Evolutionary conservation across 331 rosid species (phyloP), one percentile per base, ranked within the genome.

Genomic region (Malus hybrid): DNA sequence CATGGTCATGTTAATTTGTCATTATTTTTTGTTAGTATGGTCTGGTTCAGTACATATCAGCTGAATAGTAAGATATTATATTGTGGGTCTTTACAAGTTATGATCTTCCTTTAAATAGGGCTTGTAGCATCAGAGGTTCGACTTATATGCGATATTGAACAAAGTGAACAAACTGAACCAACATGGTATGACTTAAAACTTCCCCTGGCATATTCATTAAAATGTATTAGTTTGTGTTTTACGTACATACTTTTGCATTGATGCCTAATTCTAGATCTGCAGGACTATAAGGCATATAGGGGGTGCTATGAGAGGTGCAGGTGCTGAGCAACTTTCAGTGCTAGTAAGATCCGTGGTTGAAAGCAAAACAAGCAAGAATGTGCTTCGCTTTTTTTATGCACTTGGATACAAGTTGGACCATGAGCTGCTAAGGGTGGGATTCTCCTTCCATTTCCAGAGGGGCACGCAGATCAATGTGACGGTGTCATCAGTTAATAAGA

Each of bases 241-340:
- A 59, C 16, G 27, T 63, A 48, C 67, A 68, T 77, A 20, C 13
- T 50, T 31, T 79, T 42, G 48, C 48, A 42, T 42, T 42, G 13
- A 42, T 42, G 48, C 48, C 48, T 42, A 42, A 42, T 42, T 42
- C 48, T 42, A 42, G 48, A 42, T 42, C n/a, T 80, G 78, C 81
- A 89, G 97, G 97, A 92, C 89, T 5, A 96, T 92, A 74, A 90
- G 85, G 83, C 95, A 92, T 72, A 61, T 95, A 46, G 96, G 99
- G 55, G 97, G 97, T 70, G 88, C 97, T 75, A 90, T 90, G 89
- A 89, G 99, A 84, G 97, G 99, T 82, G 91, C 97, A 42, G 97
- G 99, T 72, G 97, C 97, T 10, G 99, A 92, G 50, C 97, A 95
- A 85, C 83, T 95, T 60, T 89, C 99, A 11, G 97, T 89, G 82